Evolutionary conservation across 2,329 filamentous ascomycete species (phyloP), one percentile per base, ranked within the genome.

Genomic region (Penicillium sp.): DNA sequence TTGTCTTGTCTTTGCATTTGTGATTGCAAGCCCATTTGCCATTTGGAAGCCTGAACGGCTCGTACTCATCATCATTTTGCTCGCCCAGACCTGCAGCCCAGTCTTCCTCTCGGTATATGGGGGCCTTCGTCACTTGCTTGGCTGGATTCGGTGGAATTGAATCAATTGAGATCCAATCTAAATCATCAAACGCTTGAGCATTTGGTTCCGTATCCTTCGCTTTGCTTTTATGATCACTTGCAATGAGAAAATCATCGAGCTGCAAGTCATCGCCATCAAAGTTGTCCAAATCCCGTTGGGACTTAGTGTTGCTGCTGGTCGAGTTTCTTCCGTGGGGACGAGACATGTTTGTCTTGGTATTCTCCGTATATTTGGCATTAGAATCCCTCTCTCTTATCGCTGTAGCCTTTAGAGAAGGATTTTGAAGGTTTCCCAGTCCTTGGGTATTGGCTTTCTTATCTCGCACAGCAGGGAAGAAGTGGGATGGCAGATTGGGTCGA

Each of bases 11-110:
- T 62, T 81, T 84, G 74, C 89, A 92, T 16, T 71, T 71, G 65
- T 93, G 89, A 54, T 87, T 87, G 71, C 89, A 93, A 34, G 81
- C 80, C 84, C 86, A 92, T 64, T 81, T 89, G 0, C 88, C 89
- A 64, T 89, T 92, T 0, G 78, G 71, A 57, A 91, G 79, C 61
- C 79, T 80, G 1, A 74, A 67, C 4, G 84, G 79, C 43, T 79
- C 72, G 32, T 63, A 61, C 6, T 57, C 45, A 4, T 66, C 60
- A 3, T 52, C 47, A 10, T 51, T 49, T 19, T 53, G 47, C 7
- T 58, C 35, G 2, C 49, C 47, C 43, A 54, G 58, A 23, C 50
- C 42, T 41, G 55, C 29, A 30, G 56, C 50, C 34, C 42, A 42
- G 16, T 56, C 23, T 13, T 59, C 52, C 47, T 34, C 47, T 47